A percentile compares a stretch with the other conserved stretches of the same genome.
Evolutionary conservation across 2,329 filamentous ascomycete species (phyloP).

Genomic region (Fusarium abutilonis): DNA sequence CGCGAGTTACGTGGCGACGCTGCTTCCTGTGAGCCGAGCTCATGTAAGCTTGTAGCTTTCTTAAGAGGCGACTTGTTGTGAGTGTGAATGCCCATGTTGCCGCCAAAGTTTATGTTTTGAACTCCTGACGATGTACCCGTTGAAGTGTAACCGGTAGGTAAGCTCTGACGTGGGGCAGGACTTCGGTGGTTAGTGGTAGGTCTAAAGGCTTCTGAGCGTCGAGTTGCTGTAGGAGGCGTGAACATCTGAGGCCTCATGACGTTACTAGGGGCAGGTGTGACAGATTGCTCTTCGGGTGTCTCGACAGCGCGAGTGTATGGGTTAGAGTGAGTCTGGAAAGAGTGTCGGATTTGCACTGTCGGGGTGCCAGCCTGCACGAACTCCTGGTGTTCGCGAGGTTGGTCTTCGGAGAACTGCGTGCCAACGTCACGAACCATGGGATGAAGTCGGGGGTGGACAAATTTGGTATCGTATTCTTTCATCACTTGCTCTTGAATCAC

Average conservation of each 20-base stretch:
- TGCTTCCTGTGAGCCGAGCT: constrained; percentile 58
- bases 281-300: constrained; percentile 60
- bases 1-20: constrained; percentile 66
- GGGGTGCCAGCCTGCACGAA: constrained; percentile 63
- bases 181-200: constrained; percentile 45
- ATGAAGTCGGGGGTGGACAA: constrained; percentile 88
- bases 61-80: constrained; percentile 85
- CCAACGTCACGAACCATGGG: constrained; percentile 80
- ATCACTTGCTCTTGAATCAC: constrained; percentile 92
- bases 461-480: constrained; percentile 96
- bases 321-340: constrained; percentile 85
- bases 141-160: constrained; percentile 49
- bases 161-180: constrained; percentile 48
- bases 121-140: constrained; percentile 43
- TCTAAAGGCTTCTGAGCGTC: constrained; percentile 51
- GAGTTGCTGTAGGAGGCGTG: constrained; percentile 52
- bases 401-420: constrained; percentile 74
- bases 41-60: constrained; percentile 73
- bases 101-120: constrained; percentile 62
- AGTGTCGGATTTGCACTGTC: constrained; percentile 72
- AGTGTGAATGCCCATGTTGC: constrained; percentile 81
- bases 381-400: constrained; percentile 54
- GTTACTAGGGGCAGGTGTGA: constrained; percentile 50
- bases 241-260: constrained; percentile 55
- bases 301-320: constrained; percentile 69